Conservation (phyloP, 2,329 filamentous ascomycete species). For the Aspergillus brunneoviolaceus region DNA sequence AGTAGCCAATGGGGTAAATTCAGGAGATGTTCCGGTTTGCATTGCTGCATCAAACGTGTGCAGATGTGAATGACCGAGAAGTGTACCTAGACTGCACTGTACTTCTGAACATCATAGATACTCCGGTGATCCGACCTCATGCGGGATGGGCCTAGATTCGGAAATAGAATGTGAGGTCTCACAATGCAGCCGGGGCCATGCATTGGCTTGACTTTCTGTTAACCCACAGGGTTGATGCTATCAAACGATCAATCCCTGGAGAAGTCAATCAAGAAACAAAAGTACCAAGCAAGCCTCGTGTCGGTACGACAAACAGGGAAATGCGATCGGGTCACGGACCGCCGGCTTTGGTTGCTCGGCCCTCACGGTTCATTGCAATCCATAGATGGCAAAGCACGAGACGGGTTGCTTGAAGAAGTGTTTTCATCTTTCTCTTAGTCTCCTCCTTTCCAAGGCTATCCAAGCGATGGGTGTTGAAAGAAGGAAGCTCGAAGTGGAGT, state of each 20-base stretch:
- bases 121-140: neutral
- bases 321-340: conserved; percentile 6
- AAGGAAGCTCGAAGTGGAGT: neutral
- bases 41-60: too few relatives aligned
- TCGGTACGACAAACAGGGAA: conserved; percentile 4
- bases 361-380: neutral
- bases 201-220: neutral
- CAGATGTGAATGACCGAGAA: too few relatives aligned
- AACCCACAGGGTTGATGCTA: neutral
- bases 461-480: neutral
- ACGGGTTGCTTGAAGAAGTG: neutral
- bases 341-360: neutral
- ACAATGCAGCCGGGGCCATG: neutral
- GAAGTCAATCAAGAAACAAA: neutral
- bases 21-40: too few relatives aligned
- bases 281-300: conserved; percentile 9
- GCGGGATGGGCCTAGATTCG: neutral
- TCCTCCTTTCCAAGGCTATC: neutral
- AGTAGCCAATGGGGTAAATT: too few relatives aligned
- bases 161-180: conserved; percentile 6
- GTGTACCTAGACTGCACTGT: too few relatives aligned
- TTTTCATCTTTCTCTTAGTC: neutral
- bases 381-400: neutral
- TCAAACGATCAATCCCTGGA: neutral
- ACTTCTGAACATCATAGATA: neutral